Percentiles rank a stretch among this genome's conserved stretches.
Conservation (phyloP, 371 early-diverging fungal genomes). For the Mortierella sp. region DNA sequence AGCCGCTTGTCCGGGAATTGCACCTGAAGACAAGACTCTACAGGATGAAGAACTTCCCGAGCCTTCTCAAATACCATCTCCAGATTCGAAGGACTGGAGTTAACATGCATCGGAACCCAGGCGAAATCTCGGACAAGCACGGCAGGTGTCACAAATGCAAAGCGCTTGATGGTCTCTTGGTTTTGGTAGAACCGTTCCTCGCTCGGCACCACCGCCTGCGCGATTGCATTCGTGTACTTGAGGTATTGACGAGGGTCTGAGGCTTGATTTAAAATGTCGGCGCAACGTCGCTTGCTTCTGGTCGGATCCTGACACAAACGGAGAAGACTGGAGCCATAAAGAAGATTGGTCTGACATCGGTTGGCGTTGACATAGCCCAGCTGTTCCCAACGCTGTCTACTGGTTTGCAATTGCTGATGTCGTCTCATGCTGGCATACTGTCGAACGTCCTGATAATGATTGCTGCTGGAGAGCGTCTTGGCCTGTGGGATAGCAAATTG, state of each 20-base stretch:
- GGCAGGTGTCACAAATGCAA: constrained; percentile 78
- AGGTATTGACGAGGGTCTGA: constrained; percentile 37
- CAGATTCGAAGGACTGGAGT: constrained; percentile 5
- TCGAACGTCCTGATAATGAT: constrained; percentile 50
- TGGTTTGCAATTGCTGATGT: constrained; percentile 24
- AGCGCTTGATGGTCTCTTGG: constrained; percentile 65
- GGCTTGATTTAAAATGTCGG: constrained; percentile 22
- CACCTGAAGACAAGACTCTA: constrained; percentile 71
- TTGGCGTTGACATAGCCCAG: constrained; percentile 46
- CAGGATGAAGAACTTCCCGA: constrained; percentile 66
- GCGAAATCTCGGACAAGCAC: constrained; percentile 57
- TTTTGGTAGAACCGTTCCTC: constrained; percentile 59
- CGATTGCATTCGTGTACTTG: constrained; percentile 39
- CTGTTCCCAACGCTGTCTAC: constrained; percentile 38
- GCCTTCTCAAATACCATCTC: constrained; percentile 18
- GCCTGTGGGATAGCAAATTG: constrained; percentile 31
- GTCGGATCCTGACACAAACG: constrained; percentile 21
- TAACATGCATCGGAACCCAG: constrained; percentile 32
- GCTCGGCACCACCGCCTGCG: constrained; percentile 58
- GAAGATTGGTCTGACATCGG: constrained; percentile 19
- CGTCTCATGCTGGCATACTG: constrained; percentile 37
- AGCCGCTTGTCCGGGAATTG: constrained; percentile 88
- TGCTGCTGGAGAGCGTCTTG: constrained; percentile 25
- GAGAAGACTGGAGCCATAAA: constrained; percentile 38
- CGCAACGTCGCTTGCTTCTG: constrained; percentile 17